These are phyloP conservation scores for Musa acuminata DNA, from an alignment of 176 grass and related monocot genomes.

Conservation along the genomic window DNA sequence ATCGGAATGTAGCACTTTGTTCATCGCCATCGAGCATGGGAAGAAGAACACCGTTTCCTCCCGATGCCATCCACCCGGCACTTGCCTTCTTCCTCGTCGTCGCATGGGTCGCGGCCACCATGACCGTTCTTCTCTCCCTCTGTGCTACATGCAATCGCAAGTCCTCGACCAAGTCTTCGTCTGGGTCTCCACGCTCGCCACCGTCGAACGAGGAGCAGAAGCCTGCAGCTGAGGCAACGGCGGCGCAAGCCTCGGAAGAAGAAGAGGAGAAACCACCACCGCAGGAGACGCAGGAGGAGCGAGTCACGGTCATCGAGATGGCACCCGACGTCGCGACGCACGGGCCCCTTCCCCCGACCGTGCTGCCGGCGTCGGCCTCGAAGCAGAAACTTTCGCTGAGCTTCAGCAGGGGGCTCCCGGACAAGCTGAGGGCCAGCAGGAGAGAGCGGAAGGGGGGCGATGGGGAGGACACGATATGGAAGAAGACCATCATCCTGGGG, in stretches of 20 bases:
- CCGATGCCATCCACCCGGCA: constrained; percentile 21
- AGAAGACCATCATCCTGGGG: constrained; percentile 83
- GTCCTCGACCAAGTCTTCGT: constrained; percentile 8
- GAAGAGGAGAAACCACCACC: background rate
- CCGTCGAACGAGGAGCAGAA: background rate
- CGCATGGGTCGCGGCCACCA: constrained; percentile 41
- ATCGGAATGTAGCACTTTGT: background rate
- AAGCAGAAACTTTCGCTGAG: constrained; percentile 50
- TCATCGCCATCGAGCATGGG: constrained; percentile 27
- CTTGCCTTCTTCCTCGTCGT: constrained; percentile 38
- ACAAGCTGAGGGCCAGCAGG: constrained; percentile 59
- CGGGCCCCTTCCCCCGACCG: constrained; percentile 43
- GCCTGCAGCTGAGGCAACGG: background rate
- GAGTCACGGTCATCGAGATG: constrained; percentile 32
- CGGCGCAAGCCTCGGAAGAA: background rate
- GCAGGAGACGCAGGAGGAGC: constrained; percentile 5
- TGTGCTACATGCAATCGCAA: constrained; percentile 70
- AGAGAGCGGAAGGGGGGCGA: constrained; percentile 36
- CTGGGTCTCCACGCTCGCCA: background rate
- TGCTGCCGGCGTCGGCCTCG: constrained; percentile 16
- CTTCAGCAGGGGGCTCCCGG: constrained; percentile 43
- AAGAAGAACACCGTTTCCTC: constrained; percentile 34
- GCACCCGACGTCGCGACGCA: constrained; percentile 49
- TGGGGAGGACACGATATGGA: constrained; percentile 61
- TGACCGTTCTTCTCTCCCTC: constrained; percentile 45